These are phyloP conservation scores for Claviceps pusilla DNA, from an alignment of 2,329 filamentous ascomycete genomes.

Conservation along the genomic window DNA sequence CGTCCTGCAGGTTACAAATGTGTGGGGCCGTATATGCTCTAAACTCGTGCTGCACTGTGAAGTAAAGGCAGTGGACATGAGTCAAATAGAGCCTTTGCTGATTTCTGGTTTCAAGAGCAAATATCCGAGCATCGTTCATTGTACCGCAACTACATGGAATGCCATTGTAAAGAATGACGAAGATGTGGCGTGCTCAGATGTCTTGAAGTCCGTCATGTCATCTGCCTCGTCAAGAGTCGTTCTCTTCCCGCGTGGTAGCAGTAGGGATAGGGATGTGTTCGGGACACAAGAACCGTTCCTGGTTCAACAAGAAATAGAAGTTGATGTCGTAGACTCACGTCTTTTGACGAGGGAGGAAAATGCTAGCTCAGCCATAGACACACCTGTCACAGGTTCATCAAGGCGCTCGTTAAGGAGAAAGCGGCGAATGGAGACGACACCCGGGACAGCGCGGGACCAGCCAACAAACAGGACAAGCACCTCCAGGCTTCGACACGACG, in stretches of 20 bases:
- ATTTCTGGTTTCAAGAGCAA: conserved; percentile 43
- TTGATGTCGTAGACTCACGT: conserved; percentile 18
- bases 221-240: conserved; percentile 41
- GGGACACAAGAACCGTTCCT: conserved; percentile 27
- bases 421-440: conserved; percentile 14
- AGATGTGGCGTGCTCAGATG: conserved; percentile 47
- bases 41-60: conserved; percentile 21
- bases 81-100: conserved; percentile 38
- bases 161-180: conserved; percentile 46
- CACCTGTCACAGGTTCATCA: conserved; percentile 8
- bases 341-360: conserved; percentile 16
- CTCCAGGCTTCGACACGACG: conserved; percentile 53
- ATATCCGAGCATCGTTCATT: conserved; percentile 38
- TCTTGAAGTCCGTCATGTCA: conserved; percentile 46
- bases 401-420: conserved; percentile 14
- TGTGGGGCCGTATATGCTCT: conserved; percentile 36
- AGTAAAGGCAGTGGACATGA: conserved; percentile 30
- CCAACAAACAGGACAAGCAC: conserved; percentile 20
- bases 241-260: conserved; percentile 29
- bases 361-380: conserved; percentile 6
- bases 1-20: background rate
- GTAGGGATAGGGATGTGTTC: conserved; percentile 22
- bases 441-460: conserved; percentile 12
- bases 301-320: conserved; percentile 34
- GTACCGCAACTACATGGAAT: conserved; percentile 49